These are phyloP conservation scores for Tagetes patula DNA, from an alignment of 129 eudicot species.

Conservation along the genomic window DNA sequence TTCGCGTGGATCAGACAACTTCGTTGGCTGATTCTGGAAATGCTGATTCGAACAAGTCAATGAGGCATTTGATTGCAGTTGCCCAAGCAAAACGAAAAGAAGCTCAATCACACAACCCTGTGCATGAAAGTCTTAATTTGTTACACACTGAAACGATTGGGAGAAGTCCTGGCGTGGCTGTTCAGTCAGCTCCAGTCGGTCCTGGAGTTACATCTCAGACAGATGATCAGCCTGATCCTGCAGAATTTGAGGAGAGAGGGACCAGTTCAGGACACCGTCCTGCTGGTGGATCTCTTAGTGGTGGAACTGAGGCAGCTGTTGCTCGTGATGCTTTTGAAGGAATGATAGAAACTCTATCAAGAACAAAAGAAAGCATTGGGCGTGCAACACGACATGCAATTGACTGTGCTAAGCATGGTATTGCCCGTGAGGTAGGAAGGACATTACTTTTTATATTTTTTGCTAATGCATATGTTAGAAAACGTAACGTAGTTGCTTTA, in stretches of 20 bases:
- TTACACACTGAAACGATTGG: constrained; percentile 38
- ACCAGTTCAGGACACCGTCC: constrained; percentile 55
- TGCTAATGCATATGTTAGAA: neutral
- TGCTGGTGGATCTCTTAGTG: constrained; percentile 78
- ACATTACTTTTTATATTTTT: constrained; percentile 1
- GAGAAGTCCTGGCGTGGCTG: constrained; percentile 50
- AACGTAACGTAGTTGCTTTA: neutral
- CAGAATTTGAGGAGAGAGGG: constrained; percentile 66
- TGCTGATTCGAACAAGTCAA: constrained; percentile 57
- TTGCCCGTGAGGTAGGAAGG: constrained; percentile 70
- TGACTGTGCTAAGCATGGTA: constrained; percentile 86
- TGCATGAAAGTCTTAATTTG: constrained; percentile 33
- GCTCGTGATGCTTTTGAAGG: constrained; percentile 92
- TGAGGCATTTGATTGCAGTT: constrained; percentile 84
- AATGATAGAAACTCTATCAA: constrained; percentile 69
- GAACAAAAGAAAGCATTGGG: constrained; percentile 81
- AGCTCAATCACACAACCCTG: constrained; percentile 60
- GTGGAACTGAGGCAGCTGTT: constrained; percentile 86
- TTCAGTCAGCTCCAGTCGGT: constrained; percentile 35
- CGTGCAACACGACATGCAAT: constrained; percentile 86
- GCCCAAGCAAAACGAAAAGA: constrained; percentile 85
- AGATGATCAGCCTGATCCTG: constrained; percentile 53
- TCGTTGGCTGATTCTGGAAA: constrained; percentile 40
- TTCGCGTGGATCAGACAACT: constrained; percentile 41
- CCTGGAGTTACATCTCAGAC: constrained; percentile 34